Evolutionary conservation across 306 rosid genomes (phyloP), one percentile per base, ranked within the genome.

Genomic region (Citrullus mucosospermus): DNA sequence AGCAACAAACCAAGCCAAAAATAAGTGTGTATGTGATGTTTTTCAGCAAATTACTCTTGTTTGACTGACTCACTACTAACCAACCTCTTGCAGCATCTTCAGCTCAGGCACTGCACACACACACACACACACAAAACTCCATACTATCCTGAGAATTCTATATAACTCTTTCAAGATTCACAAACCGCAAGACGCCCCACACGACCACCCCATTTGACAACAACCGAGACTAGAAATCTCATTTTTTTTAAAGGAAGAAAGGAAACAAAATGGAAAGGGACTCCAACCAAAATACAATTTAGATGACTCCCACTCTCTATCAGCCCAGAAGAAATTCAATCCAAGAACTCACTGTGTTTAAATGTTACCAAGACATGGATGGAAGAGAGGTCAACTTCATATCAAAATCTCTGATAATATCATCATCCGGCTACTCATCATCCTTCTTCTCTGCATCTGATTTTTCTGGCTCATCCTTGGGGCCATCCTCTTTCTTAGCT

Each of bases 351-450:
- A 72, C 43, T 30, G 46, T 71, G 59, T 50, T 71, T 72, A 48
- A 51, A 72, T 53, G 60, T 50, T 25, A 53, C 44, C 77, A 72
- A 72, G 60, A 69, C n/a, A 69, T 20, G 75, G 43, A 30, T 72
- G 77, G 60, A 72, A 72, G 60, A 48, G 60, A 72, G 77, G 77
- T 16, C 60, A 16, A 50, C 77, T 57, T 25, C 44, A 15, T 14
- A 50, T 16, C 5, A 3, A 48, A 72, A 25, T 48, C 60, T 72
- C 15, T 39, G 22, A 30, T 51, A 8, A 15, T 8, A 28, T 72
- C n/a, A 48, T 92, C 85, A 36, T 84, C 79, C 41, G 92, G 88
- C 81, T 70, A 70, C 57, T 86, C 88, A 53, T 80, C 96, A 73
- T 13, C 89, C 80, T 90, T 86, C 82, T 89, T 84, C 56, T 86